Evolutionary conservation across 768 basidiomycete species (phyloP), one percentile per base, ranked within the genome.

Genomic region (Kwoniella sp.): DNA sequence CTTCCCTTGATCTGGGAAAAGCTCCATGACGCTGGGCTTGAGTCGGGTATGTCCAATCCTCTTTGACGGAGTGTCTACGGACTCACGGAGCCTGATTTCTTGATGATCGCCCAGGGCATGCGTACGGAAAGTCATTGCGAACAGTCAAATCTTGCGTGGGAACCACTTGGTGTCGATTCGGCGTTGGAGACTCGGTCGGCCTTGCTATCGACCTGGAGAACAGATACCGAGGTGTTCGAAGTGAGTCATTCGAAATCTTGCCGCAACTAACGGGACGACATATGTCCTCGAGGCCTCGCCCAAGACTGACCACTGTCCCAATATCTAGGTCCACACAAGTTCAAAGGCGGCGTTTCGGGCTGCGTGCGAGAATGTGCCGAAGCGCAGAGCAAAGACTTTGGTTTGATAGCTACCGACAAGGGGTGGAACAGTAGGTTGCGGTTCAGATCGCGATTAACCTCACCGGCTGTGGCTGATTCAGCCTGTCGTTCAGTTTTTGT

Each of bases 111-210:
- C 33, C 17, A 44, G 88, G 89, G 1, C 88, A 89, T 70, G 89
- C 87, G 0, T 90, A 90, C 72, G 88, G 88, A 64, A 85, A 85
- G 69, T 82, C 84, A 10, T 79, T 90, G 37, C 82, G 88, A n/a
- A 88, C 88, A 0, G 88, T 90, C 55, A 90, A 90, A 79, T 86
- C 85, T 0, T 90, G 89, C 69, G 88, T 90, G 51, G 88, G 88
- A n/a, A 86, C 85, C 0, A 85, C 82, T 15, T 88, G 85, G 75
- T 80, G 79, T 55, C 85, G 88, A 13, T 90, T 85, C 67, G 89
- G 88, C 1, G 82, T 89, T 9, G 88, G 88, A 8, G 89, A 90
- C 73, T 87, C 87, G 2, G 89, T 90, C 27, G 87, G 88, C 22
- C 82, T 90, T 62, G 89, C 89, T 0, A 83, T 90, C 40, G 82